phyloP scores from a whole-genome alignment of 202 grass and related monocot genomes.

The Tripidium arundinaceum region DNA sequence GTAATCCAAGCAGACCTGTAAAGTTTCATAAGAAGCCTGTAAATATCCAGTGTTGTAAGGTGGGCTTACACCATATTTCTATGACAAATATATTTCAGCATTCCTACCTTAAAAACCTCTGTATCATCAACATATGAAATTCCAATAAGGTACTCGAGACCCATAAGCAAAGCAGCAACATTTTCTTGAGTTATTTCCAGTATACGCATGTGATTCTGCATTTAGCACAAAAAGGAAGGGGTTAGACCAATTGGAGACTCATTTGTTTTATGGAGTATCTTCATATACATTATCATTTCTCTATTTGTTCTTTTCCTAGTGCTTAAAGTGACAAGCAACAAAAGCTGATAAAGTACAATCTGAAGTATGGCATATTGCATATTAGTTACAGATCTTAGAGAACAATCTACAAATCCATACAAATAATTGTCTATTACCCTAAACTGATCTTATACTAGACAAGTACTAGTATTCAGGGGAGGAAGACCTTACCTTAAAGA shows the following conservation, averaged over 20 bases:
- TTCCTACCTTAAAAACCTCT: conserved; percentile 92
- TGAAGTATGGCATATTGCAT: neutral
- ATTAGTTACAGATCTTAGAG: conserved; percentile 8
- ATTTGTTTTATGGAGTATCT: neutral
- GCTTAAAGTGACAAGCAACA: neutral
- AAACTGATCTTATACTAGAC: neutral
- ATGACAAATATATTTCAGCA: conserved; percentile 16
- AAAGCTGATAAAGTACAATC: neutral
- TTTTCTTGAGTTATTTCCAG: conserved; percentile 85
- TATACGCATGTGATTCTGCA: conserved; percentile 81
- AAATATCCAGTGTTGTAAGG: neutral
- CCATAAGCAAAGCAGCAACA: conserved; percentile 66
- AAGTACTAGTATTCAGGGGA: neutral
- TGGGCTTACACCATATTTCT: neutral
- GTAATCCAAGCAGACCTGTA: conserved; percentile 98
- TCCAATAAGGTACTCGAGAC: conserved; percentile 92
- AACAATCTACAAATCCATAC: neutral
- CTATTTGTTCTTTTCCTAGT: neutral
- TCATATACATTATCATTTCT: conserved; percentile 5
- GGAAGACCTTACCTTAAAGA: conserved; percentile 70
- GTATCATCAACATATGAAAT: conserved; percentile 99
- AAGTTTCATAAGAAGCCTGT: conserved; percentile 42
- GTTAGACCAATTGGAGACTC: conserved; percentile 10
- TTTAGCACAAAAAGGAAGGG: neutral
- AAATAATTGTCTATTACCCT: neutral